Conservation (phyloP, 106 monocot species). For the Phalaenopsis aphrodite region DNA sequence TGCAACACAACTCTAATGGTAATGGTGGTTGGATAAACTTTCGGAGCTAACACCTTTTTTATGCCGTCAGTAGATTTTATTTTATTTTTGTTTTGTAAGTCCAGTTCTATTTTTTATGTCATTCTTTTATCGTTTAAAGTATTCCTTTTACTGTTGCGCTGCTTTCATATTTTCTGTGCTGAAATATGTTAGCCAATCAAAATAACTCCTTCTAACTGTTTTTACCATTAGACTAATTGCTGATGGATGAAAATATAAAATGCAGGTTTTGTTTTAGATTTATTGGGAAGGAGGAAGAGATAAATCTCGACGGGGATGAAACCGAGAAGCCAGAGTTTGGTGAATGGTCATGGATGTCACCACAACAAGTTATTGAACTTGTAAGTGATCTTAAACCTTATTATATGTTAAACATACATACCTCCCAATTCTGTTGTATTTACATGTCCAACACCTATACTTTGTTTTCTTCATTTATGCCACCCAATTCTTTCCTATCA, state of each 20-base stretch:
- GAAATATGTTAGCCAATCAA: conserved; percentile 1
- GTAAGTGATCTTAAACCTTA: conserved; percentile 19
- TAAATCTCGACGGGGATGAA: conserved; percentile 76
- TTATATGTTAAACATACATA: not conserved
- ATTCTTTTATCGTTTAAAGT: not conserved
- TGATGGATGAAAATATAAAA: not conserved
- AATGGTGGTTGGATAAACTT: too few species aligned
- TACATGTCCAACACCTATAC: too few species aligned
- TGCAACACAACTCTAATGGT: too few species aligned
- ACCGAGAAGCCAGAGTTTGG: conserved; percentile 83
- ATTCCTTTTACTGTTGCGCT: not conserved
- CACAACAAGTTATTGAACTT: conserved; percentile 56
- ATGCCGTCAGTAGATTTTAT: too few species aligned
- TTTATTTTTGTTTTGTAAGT: too few species aligned
- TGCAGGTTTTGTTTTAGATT: conserved; percentile 86
- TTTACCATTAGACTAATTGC: not conserved
- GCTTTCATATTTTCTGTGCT: not conserved
- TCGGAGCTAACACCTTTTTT: too few species aligned
- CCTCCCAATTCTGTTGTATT: too few species aligned
- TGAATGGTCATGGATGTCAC: conserved; percentile 91
- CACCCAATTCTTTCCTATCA: too few species aligned
- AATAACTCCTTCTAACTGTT: not conserved
- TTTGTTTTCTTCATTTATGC: too few species aligned
- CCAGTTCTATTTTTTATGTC: not conserved
- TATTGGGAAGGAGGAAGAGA: conserved; percentile 77